Conservation (phyloP, 2,329 filamentous ascomycete species). For the Fusarium miscanthi region DNA sequence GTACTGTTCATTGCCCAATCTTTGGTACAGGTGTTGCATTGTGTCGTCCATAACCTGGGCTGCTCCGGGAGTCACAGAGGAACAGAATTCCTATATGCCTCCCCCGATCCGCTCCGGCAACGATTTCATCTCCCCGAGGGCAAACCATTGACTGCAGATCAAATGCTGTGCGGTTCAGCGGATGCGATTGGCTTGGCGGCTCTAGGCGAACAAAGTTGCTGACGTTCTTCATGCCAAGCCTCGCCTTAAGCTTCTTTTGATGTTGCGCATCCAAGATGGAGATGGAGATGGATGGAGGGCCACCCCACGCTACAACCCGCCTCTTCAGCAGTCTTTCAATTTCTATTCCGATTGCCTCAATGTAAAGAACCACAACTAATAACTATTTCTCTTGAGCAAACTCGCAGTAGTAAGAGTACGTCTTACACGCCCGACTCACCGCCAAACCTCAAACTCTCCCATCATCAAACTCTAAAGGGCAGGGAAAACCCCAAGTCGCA, state of each 20-base stretch:
- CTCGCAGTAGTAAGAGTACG: fast-evolving
- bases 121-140: neutral
- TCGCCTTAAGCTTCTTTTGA: constrained; percentile 10
- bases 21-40: neutral
- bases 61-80: neutral
- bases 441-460: neutral
- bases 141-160: neutral
- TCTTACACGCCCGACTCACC: neutral
- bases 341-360: neutral
- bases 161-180: neutral
- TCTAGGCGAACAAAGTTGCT: neutral
- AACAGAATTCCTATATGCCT: neutral
- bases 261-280: neutral
- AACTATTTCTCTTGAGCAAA: fast-evolving
- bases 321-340: neutral
- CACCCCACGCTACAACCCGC: constrained; percentile 12
- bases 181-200: constrained; percentile 7
- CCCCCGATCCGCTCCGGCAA: neutral
- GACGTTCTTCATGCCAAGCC: constrained; percentile 7
- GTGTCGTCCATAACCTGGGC: neutral
- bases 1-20: neutral
- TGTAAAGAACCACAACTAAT: neutral
- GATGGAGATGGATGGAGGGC: neutral
- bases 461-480: neutral
- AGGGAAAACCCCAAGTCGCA: neutral